Base-by-base conservation (phyloP, 495 filamentous ascomycete species). In the Thermothielavioides terrestris region DNA sequence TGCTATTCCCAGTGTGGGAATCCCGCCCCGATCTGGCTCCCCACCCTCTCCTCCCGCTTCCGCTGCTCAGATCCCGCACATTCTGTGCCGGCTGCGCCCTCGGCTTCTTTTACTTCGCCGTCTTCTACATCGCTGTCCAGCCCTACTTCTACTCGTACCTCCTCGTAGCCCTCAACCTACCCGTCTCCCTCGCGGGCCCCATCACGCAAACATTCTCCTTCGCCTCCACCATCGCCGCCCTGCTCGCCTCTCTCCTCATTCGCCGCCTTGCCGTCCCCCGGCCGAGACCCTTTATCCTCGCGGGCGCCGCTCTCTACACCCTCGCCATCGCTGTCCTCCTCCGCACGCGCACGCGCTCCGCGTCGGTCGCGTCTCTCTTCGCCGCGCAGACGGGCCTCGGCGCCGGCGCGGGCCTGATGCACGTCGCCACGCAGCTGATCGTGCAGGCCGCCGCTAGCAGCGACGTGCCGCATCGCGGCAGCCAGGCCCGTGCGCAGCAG, bases 311-410 rank as follows among this genome's bases (percentile, higher is more conserved):
- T 0, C 61, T 89, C 21, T 71, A 77, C 58, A 69, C 81, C 32
- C 65, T 85, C 1, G 84, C 80, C 23, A 71, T 81, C 7, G 75
- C 73, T 12, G 65, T 87, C 26, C 79, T 86, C 74, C 77, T 87
- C 47, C 67, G 79, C 48, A 88, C 85, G 67, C 80, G 85, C 36
- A 68, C 74, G 17, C 58, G 66, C 6, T 62, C 70, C 14, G 60
- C 65, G 3, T 63, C 65, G 14, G 69, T 84, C 38, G 75, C 71
- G 20, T 78, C 78, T 42, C 58, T 88, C 8, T 70, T 86, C 61
- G 81, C 81, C 67, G 79, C 76, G 39, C 83, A 88, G 63, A 82
- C 84, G 46, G 77, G 78, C 66, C 81, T 88, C 42, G 82, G 84
- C 17, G 79, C 86, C 50, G 74, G 75, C 14, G 83, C 81, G 0